Evolutionary conservation across 1,139 yeast species (phyloP), one percentile per base, ranked within the genome.

Genomic region (Citeromyces hawaiiensis): DNA sequence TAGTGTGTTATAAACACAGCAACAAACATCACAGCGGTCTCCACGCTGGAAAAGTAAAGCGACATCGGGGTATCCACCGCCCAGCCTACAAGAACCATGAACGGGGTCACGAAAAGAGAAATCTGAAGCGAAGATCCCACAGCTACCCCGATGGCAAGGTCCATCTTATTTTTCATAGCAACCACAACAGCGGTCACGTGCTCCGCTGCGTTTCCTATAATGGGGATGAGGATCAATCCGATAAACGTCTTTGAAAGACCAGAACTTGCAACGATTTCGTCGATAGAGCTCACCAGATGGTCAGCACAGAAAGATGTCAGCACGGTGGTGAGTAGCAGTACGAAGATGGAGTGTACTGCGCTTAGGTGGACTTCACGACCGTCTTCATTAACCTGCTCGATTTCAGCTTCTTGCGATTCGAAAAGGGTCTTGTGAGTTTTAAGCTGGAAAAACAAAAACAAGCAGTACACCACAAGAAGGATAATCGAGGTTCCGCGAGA

Each of bases 161-260:
- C 97, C 96, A 93, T 91, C 62, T 93, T 91, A 61, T 91, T 86
- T 61, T 87, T 87, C 73, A 80, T 76, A 23, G 98, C 97, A 38
- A 91, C 97, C 46, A 86, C 72, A 38, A 91, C 82, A 2, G 97
- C 96, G 14, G 97, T 91, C 38, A 85, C 97, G 58, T 91, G 98
- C 61, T 91, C 98, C 11, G 98, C 97, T 2, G 98, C 98, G 53
- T 91, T 91, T 43, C 98, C 98, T 25, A 91, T 97, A 47, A 93
- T 88, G 38, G 98, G 98, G 46, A 91, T 79, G 38, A 91, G 76
- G 50, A 91, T 82, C 48, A 91, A 68, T 58, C 98, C 98, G 51
- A 91, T 86, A 54, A 91, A 91, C 0, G 97, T 88, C 68, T 88
- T 91, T 39, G 95, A 83, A 46, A 91, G 68, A 3, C 96, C 96